These are phyloP conservation scores for Nyssa sinensis DNA, from an alignment of 148 eudicot genomes.

Conservation along the genomic window DNA sequence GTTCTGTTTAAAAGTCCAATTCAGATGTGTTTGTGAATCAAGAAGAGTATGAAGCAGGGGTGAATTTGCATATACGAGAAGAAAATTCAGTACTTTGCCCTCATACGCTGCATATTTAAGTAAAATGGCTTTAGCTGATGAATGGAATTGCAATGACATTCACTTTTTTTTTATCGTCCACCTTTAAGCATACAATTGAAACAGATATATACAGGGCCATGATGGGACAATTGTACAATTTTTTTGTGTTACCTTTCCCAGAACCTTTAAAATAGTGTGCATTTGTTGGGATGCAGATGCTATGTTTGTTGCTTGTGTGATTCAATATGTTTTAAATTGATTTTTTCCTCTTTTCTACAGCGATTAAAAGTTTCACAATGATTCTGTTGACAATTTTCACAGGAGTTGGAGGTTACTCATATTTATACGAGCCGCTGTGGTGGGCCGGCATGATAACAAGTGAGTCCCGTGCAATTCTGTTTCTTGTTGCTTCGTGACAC, in stretches of 20 bases:
- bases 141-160: background rate
- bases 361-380: background rate
- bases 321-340: background rate
- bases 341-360: background rate
- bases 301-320: background rate
- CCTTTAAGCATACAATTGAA: background rate
- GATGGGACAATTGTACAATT: background rate
- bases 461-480: slow-evolving; percentile 31
- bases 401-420: slow-evolving; percentile 89
- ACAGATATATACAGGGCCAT: background rate
- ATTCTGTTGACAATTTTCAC: slow-evolving; percentile 21
- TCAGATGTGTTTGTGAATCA: background rate
- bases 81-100: background rate
- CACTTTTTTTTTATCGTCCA: background rate
- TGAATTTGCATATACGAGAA: background rate
- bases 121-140: background rate
- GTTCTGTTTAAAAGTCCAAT: background rate
- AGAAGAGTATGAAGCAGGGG: background rate
- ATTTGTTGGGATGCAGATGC: background rate
- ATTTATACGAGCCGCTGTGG: slow-evolving; percentile 86
- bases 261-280: background rate
- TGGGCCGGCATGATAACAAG: slow-evolving; percentile 96
- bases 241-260: background rate
- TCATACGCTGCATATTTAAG: background rate
- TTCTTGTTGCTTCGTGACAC: background rate